Evolutionary conservation across 345 rosid genomes (phyloP), one percentile per base, ranked within the genome.

Genomic region (Hevea brasiliensis): DNA sequence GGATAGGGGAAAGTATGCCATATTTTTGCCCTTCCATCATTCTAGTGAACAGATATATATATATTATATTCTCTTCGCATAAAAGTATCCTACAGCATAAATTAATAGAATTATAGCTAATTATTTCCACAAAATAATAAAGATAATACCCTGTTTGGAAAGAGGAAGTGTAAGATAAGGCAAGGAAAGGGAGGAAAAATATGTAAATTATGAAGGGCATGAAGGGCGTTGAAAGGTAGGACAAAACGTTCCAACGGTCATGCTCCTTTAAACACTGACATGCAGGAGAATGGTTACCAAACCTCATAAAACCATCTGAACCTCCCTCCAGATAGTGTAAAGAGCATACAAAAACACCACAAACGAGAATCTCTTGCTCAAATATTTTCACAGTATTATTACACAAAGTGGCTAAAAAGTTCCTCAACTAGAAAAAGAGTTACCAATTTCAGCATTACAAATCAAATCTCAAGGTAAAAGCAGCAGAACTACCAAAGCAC

Each of bases 401-500:
- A 62, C 56, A 35, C 20, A 54, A 12, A 12, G 50, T 50, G 13
- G 58, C 45, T 44, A 15, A 7, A 44, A 14, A 41, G 21, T 53
- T 35, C 27, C 58, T 17, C 54, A 20, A 55, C 58, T 41, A 11
- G n/a, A 51, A 62, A 1, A 44, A 11, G 37, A 15, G 37, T 53
- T 47, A 58, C 51, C 20, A 70, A 26, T 12, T 26, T 21, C 42
- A 55, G 41, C 6, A 54, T 27, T 67, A 20, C 26, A 40, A 70
- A 35, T 17, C 70, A 18, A 56, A 63, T 44, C 42, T 32, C 60
- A 48, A 48, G 14, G 53, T 50, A 63, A 41, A 60, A 54, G 66
- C 73, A 73, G 68, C n/a, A 68, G 32, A 75, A 60, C 58, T 55
- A 48, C 61, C 69, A 53, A 70, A 61, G 50, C 50, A 79, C 48